Evolutionary conservation across 1,284 basidiomycete genomes (phyloP), one percentile per base, ranked within the genome.

Genomic region (Moesziomyces aphidis): DNA sequence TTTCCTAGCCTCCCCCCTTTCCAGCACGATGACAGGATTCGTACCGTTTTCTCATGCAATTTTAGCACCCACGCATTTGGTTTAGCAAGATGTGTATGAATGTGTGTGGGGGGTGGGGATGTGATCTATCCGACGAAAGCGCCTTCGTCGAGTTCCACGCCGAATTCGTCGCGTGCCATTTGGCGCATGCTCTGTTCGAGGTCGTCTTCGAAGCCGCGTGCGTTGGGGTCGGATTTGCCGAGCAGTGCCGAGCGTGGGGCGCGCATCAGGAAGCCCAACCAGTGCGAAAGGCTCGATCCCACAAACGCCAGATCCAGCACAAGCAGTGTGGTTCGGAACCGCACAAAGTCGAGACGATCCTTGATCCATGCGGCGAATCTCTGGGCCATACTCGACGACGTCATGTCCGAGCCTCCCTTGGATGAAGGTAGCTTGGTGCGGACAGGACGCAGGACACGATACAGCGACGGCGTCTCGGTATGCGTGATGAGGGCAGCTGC

Each of bases 141-240:
- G 13, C 67, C 69, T 47, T 79, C 71, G 46, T 79, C 78, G 10
- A 81, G 55, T 28, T 81, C 78, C 1, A 81, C 77, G 6, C 79
- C 79, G 42, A 80, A 77, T 48, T 81, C 79, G 28, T 79, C 77
- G 23, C 67, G 50, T 13, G 76, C 76, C 71, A 81, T 68, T 47
- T 75, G 66, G n/a, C 73, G 62, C 79, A 82, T 81, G 23, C 64
- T 62, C 21, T 72, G 55, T 39, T 80, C 77, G 24, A 82, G 45
- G 56, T 82, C 80, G 48, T 80, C 80, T 50, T 82, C 79, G 44
- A 82, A 82, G 11, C 80, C 80, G 7, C 59, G 58, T 22, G 54
- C 50, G n/a, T 62, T 55, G 13, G 70, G 53, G 34, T 66, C 75
- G 13, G 50, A 50, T 34, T 47, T 56, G 45, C 75, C 63, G 26